Conservation (phyloP, 352 stramenopile genomes). For the Thalassiosira pacifica region DNA sequence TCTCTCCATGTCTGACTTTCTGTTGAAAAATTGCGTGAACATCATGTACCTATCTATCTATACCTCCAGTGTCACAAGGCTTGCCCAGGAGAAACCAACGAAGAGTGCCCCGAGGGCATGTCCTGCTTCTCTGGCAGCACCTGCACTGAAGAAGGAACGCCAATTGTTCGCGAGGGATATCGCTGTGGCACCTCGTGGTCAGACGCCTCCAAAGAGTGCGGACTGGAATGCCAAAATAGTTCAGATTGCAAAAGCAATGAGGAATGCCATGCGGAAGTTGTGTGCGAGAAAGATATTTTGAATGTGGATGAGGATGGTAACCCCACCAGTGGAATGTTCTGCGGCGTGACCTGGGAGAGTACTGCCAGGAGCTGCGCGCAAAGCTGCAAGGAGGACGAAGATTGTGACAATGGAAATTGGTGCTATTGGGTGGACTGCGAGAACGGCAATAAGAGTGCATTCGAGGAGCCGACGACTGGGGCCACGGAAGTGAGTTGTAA, state of each 20-base stretch:
- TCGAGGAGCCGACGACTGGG: conserved; percentile 20
- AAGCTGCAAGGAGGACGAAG: conserved; percentile 34
- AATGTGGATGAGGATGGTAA: too few species aligned
- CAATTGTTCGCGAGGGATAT: conserved; percentile 46
- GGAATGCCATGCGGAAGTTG: conserved; percentile 51
- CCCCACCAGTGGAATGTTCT: conserved; percentile 58
- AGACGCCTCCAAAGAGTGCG: conserved; percentile 38
- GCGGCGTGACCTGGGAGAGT: conserved; percentile 7
- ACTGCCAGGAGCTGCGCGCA: conserved; percentile 24
- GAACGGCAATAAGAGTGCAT: neutral
- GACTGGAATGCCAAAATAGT: conserved; percentile 50
- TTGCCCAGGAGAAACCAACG: conserved; percentile 44
- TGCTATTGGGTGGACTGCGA: conserved; percentile 60
- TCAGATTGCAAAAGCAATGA: conserved; percentile 41
- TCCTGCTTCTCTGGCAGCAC: conserved; percentile 54
- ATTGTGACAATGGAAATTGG: conserved; percentile 35
- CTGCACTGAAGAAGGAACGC: conserved; percentile 43
- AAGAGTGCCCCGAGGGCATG: conserved; percentile 54
- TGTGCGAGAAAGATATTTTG: too few species aligned
- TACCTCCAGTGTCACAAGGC: conserved; percentile 43
- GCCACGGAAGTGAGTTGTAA: conserved; percentile 25
- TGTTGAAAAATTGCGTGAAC: too few species aligned
- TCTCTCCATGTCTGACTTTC: too few species aligned
- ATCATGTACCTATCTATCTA: too few species aligned
- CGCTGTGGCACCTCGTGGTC: conserved; percentile 44